These are phyloP conservation scores for Fraxinus dipetala DNA, from an alignment of 305 asterid species.

Conservation along the genomic window DNA sequence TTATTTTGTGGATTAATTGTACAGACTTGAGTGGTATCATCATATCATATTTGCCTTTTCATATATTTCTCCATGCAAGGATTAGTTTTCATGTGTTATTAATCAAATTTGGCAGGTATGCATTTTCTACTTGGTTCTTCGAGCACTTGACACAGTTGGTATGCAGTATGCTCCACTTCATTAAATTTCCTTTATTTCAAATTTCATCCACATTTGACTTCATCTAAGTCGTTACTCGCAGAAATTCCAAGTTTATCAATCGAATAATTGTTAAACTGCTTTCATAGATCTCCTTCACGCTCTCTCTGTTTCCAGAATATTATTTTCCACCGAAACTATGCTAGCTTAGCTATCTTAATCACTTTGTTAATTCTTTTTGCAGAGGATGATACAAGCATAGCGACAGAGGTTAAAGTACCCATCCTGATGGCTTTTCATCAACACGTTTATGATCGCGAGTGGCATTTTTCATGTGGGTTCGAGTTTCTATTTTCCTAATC, in stretches of 20 bases:
- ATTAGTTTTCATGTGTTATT: background rate
- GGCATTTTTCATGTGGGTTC: slow-evolving; percentile 51
- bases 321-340: background rate
- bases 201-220: background rate
- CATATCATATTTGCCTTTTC: background rate
- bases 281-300: background rate
- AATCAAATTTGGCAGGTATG: background rate
- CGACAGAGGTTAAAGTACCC: slow-evolving; percentile 49
- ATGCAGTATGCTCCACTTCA: background rate
- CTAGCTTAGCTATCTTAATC: background rate
- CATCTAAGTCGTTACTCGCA: background rate
- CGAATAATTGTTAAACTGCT: background rate
- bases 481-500: background rate
- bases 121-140: slow-evolving; percentile 10
- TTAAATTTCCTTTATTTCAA: background rate
- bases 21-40: background rate
- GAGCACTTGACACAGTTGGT: slow-evolving; percentile 9
- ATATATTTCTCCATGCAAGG: background rate
- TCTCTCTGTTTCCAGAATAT: background rate
- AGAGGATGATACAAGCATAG: slow-evolving; percentile 57
- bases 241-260: background rate
- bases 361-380: slow-evolving; percentile 16
- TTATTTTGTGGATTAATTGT: background rate
- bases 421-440: slow-evolving; percentile 46
- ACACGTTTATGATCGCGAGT: slow-evolving; percentile 40